Evolutionary conservation across 2,329 filamentous ascomycete genomes (phyloP), one percentile per base, ranked within the genome.

Genomic region (Cladosporium sp.): DNA sequence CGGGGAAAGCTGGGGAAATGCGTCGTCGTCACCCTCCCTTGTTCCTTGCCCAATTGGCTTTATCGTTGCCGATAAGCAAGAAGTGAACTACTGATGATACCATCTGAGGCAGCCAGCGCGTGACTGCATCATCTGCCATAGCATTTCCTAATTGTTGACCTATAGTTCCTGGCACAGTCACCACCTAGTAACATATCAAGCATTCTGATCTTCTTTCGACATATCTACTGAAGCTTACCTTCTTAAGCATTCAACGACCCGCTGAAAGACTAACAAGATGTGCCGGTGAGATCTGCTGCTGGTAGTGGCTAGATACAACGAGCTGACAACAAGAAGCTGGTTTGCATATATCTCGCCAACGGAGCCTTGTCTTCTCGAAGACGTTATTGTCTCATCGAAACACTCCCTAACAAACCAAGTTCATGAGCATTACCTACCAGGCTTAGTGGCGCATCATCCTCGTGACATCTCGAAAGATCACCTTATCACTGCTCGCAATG

Each of bases 301-400:
- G 11, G 15, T 7, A 17, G 20, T 22, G 14, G 17, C 2, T 54
- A n/a, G 2, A 51, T 20, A 20, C 43, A 7, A 8, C 25, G 3
- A 19, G 25, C 52, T 55, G 77, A 76, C 77, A 75, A n/a, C 3
- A 30, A n/a, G 12, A 51, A 80, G 81, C 36, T 83, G 81, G 81
- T 82, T 83, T 63, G 80, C 80, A 19, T 83, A 83, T 65, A 76
- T 84, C 58, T 81, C 79, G 1, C 73, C 75, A 0, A 74, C 71
- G 0, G 81, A 84, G 70, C 77, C 79, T 12, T 82, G 79, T 68
- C 76, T 84, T 45, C 74, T 84, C 9, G 79, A 80, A 59, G 81
- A 84, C 64, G 80, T 83, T 45, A 75, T 83, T 36, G 76, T 84
- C 59, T 75, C 72, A 0, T 74, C 75, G 22, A 69, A 70, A 14